Conservation (phyloP, 305 asterid genomes). For the Striga hermonthica region DNA sequence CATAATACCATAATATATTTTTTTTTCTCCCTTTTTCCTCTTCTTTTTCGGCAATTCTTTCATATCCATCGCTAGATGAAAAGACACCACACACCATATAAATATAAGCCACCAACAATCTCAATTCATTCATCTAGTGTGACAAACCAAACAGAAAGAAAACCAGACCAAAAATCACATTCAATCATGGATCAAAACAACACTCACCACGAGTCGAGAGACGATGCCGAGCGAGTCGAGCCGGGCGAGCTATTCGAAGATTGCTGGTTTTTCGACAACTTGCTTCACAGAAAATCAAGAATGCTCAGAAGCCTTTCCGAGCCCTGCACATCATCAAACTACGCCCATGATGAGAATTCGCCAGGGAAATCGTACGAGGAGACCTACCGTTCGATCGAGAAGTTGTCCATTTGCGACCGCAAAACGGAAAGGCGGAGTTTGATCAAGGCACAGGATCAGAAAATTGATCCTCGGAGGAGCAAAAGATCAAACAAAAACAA, state of each 20-base stretch:
- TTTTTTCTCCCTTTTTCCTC: not conserved
- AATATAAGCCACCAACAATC: conserved; percentile 4
- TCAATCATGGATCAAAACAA: conserved; percentile 28
- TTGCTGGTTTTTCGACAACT: conserved; percentile 42
- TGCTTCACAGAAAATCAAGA: conserved; percentile 32
- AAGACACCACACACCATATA: conserved; percentile 8
- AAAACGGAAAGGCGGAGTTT: not conserved
- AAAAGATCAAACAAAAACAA: conserved; percentile 23
- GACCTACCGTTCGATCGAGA: conserved; percentile 36
- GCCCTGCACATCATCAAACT: conserved; percentile 36
- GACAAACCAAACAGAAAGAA: not conserved
- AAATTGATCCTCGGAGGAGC: conserved; percentile 19
- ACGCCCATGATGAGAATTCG: conserved; percentile 21
- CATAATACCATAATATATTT: conserved; percentile 17
- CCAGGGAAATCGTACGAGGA: conserved; percentile 35
- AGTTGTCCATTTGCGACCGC: conserved; percentile 3
- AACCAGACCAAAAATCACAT: not conserved
- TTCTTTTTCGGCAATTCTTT: conserved; percentile 25
- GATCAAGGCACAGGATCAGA: conserved; percentile 21
- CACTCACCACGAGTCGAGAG: not conserved
- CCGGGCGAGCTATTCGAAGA: conserved; percentile 38
- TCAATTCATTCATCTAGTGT: not conserved
- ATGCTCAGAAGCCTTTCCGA: conserved; percentile 40
- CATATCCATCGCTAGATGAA: conserved; percentile 15
- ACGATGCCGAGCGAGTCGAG: conserved; percentile 23